Conservation (phyloP, 495 filamentous ascomycete genomes). For the Rhypophila decipiens region DNA sequence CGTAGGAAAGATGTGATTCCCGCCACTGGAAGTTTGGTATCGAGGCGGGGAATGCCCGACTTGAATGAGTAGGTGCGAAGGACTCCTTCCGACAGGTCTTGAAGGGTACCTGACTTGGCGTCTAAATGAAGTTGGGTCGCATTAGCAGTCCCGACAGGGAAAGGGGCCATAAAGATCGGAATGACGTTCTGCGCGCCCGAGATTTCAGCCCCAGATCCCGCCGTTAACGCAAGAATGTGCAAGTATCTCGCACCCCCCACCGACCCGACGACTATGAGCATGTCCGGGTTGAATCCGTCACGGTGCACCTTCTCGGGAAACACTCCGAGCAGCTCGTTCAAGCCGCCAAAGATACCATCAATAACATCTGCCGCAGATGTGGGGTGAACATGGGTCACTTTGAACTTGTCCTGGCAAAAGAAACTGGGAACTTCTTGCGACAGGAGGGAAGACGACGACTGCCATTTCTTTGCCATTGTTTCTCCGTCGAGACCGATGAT, state of each 20-base stretch:
- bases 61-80: constrained; percentile 48
- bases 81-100: constrained; percentile 38
- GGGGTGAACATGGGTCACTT: constrained; percentile 34
- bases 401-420: constrained; percentile 21
- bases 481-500: constrained; percentile 34
- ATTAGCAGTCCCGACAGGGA: constrained; percentile 12
- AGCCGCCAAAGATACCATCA: constrained; percentile 38
- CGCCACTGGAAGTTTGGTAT: constrained; percentile 29
- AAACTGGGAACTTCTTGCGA: constrained; percentile 28
- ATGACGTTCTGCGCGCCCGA: constrained; percentile 16
- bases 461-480: constrained; percentile 35
- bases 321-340: constrained; percentile 29
- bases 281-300: constrained; percentile 39
- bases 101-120: constrained; percentile 47
- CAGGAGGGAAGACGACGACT: constrained; percentile 24
- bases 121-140: constrained; percentile 44
- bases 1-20: constrained; percentile 45
- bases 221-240: constrained; percentile 38
- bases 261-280: constrained; percentile 41
- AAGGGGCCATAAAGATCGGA: constrained; percentile 20
- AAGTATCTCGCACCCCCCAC: constrained; percentile 25
- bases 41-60: constrained; percentile 39
- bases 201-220: constrained; percentile 19
- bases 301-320: constrained; percentile 30
- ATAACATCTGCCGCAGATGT: constrained; percentile 33